Evolutionary conservation across 2,329 filamentous ascomycete species (phyloP), one percentile per base, ranked within the genome.

Genomic region (Fusarium sp.): DNA sequence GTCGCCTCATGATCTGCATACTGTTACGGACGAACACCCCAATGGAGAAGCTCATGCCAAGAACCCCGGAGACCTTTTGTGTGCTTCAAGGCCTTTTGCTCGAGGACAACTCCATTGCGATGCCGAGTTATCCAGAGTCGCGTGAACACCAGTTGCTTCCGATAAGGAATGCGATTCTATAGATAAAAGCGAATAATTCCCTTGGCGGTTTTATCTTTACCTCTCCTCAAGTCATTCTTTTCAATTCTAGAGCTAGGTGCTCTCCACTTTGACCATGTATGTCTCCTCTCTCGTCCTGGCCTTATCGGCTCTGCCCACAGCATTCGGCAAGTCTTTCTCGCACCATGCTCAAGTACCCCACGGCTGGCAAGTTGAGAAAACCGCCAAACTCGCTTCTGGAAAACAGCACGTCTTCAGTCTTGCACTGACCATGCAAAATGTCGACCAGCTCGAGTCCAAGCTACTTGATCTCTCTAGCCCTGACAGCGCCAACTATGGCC

Each of bases 381-480:
- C 35, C 4, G 42, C 54, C 15, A 23, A 39, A 8, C 15, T 53
- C 5, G 29, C 63, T 3, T 15, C 47, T 7, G 58, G 36, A 3
- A 67, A 53, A 8, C 46, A 67, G 11, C 63, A 67, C 1, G 57
- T 67, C 50, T 66, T 67, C 45, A 67, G 63, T 11, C 56, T 67
- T 27, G 63, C 63, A 15, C 42, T 67, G 1, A 63, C 63, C 14
- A 47, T 67, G 62, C 55, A 66, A 58, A 63, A 62, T 15, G 35
- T 63, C 1, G 63, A 67, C 9, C 50, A 67, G 39, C 58, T 67
- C 0, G 63, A 67, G 49, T 53, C 63, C 5, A 66, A 67, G 41
- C 51, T 67, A 11, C 51, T 67, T 20, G 57, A 67, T 11, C 51
- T 67, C 6, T 66, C 63, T 21, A 67, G 50, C 43, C 63, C 63